Conservation (phyloP, 805 yeast genomes). For the Metschnikowia gruessii region DNA sequence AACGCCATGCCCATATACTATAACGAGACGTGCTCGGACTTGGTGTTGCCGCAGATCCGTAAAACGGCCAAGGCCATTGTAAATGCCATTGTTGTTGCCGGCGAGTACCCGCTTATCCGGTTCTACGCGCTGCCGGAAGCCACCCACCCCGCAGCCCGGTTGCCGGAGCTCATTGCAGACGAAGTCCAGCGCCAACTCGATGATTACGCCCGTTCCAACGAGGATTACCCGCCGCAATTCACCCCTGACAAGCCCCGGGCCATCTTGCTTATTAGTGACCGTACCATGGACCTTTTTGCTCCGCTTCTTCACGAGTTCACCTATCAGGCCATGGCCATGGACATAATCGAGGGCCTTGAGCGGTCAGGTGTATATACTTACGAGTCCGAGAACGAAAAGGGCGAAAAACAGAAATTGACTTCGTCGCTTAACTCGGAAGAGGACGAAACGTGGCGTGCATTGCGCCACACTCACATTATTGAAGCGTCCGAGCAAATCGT, state of each 20-base stretch:
- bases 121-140: slow-evolving; percentile 56
- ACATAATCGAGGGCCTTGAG: slow-evolving; percentile 48
- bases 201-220: slow-evolving; percentile 66
- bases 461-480: slow-evolving; percentile 72
- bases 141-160: slow-evolving; percentile 50
- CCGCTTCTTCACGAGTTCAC: slow-evolving; percentile 87
- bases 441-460: slow-evolving; percentile 67
- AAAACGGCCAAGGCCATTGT: slow-evolving; percentile 64
- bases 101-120: slow-evolving; percentile 86
- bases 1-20: slow-evolving; percentile 72
- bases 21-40: slow-evolving; percentile 58
- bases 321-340: slow-evolving; percentile 91
- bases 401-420: slow-evolving; percentile 29
- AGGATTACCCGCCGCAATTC: slow-evolving; percentile 58
- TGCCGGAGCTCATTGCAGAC: slow-evolving; percentile 69
- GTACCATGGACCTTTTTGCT: slow-evolving; percentile 78
- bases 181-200: slow-evolving; percentile 71
- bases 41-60: slow-evolving; percentile 57
- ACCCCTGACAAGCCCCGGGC: slow-evolving; percentile 61
- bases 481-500: slow-evolving; percentile 65
- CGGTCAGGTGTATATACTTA: slow-evolving; percentile 48
- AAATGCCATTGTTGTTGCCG: slow-evolving; percentile 70
- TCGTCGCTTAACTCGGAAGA: slow-evolving; percentile 53
- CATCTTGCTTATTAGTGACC: slow-evolving; percentile 71
- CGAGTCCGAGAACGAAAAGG: slow-evolving; percentile 52